phyloP scores from a whole-genome alignment of 148 eudicot genomes.

The Silene conica region DNA sequence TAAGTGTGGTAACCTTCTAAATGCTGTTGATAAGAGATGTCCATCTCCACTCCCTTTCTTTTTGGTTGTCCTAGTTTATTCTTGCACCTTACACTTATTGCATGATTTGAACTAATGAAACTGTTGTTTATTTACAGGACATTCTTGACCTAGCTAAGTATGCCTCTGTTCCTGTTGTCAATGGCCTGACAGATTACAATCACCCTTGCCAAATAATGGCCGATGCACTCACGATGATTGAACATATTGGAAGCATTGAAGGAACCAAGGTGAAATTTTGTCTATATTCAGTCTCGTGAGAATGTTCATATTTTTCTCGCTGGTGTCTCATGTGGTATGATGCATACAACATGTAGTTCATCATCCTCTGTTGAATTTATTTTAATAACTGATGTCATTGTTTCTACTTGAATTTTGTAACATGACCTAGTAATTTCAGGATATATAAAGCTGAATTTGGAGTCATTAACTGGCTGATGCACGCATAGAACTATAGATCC shows the following conservation, averaged over 20 bases:
- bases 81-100: neutral
- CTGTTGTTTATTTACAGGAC: slow-evolving; percentile 49
- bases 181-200: slow-evolving; percentile 90
- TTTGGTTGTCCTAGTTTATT: neutral
- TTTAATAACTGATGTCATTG: neutral
- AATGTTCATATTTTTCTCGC: neutral
- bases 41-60: neutral
- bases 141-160: slow-evolving; percentile 82
- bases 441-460: neutral
- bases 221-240: slow-evolving; percentile 92
- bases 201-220: slow-evolving; percentile 99
- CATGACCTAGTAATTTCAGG: neutral
- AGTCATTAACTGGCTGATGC: neutral
- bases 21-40: neutral
- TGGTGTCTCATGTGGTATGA: too few relatives aligned
- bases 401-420: neutral
- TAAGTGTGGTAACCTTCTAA: neutral
- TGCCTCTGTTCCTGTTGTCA: slow-evolving; percentile 77
- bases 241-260: slow-evolving; percentile 79
- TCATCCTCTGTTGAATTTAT: neutral
- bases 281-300: neutral
- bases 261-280: slow-evolving; percentile 71
- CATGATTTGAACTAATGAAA: neutral
- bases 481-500: neutral
- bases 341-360: neutral